Base-by-base conservation (phyloP, 805 yeast genomes). In the Saturnispora sekii region DNA sequence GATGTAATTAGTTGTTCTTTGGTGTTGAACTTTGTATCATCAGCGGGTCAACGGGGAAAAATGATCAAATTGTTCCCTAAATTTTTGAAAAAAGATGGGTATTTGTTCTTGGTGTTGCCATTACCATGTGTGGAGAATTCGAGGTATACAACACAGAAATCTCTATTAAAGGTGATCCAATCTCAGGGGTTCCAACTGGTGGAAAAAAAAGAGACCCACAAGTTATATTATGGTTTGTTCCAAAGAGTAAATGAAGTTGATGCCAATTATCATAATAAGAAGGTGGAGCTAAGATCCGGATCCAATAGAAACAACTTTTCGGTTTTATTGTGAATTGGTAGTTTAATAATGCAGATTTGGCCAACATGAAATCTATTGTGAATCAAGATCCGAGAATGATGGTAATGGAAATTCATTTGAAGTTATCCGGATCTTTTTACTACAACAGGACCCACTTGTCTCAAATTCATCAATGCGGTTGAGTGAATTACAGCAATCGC, bases 21-120 rank as follows among this genome's bases (percentile, higher is more conserved):
- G 45, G 98, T 90, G 33, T 66, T 90, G 11, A 90, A 90, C 58
- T 90, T 85, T 63, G 96, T 90, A 1, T 85, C 96, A 0, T 76
- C 76, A 1, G 77, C 89, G 0, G 55, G 54, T 8, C 73, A 65
- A 11, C 65, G 98, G 43, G 97, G 97, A 2, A 74, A 72, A 5
- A 90, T 90, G 97, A 65, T 88, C 50, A 55, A 57, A 32, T 59
- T 83, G 45, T 73, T 86, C 9, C 64, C 75, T 4, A 46, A 65
- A 26, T 89, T 85, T 55, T 64, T 89, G 33, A 43, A 41, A 4
- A 18, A 35, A 1, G 47, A 60, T 3, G 67, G 76, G 5, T 56
- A 69, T 31, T 60, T 88, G 5, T 89, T 90, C 57, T 61, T 90
- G 10, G 97, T 90, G 6, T 64, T 90, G 3, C 98, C 98, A 0